These are phyloP conservation scores for Podila clonocystis DNA, from an alignment of 192 early-diverging fungal species.

Conservation along the genomic window DNA sequence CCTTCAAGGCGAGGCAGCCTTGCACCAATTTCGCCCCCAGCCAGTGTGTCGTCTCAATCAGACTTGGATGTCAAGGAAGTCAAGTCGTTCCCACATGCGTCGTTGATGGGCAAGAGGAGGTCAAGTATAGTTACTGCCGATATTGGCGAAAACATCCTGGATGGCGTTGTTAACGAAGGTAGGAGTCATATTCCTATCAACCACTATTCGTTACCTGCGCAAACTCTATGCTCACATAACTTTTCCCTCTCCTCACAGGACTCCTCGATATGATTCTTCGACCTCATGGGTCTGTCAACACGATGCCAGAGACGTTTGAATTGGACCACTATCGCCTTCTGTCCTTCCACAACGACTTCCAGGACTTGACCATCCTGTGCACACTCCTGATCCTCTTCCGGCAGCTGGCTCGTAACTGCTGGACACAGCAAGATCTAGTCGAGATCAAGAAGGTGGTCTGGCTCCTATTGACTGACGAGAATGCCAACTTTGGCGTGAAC, in stretches of 20 bases:
- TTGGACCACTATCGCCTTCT: slow-evolving; percentile 52
- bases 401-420: slow-evolving; percentile 45
- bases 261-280: slow-evolving; percentile 40
- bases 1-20: slow-evolving; percentile 6
- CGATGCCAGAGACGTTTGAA: slow-evolving; percentile 52
- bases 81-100: neutral
- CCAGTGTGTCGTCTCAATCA: neutral
- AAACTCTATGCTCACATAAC: too few relatives aligned
- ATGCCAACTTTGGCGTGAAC: slow-evolving; percentile 43
- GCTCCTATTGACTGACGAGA: slow-evolving; percentile 47
- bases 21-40: neutral
- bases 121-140: slow-evolving; percentile 32
- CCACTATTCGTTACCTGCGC: too few relatives aligned
- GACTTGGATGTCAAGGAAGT: neutral
- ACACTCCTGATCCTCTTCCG: slow-evolving; percentile 53
- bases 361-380: slow-evolving; percentile 51
- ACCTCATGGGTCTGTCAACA: slow-evolving; percentile 24
- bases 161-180: slow-evolving; percentile 50
- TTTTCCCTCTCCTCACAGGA: slow-evolving; percentile 1
- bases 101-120: slow-evolving; percentile 18
- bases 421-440: slow-evolving; percentile 46
- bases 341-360: slow-evolving; percentile 57
- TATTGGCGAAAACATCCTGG: slow-evolving; percentile 49
- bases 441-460: slow-evolving; percentile 51
- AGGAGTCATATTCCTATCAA: neutral